phyloP scores from a whole-genome alignment of 176 grass and related monocot genomes.

The Zea luxurians region DNA sequence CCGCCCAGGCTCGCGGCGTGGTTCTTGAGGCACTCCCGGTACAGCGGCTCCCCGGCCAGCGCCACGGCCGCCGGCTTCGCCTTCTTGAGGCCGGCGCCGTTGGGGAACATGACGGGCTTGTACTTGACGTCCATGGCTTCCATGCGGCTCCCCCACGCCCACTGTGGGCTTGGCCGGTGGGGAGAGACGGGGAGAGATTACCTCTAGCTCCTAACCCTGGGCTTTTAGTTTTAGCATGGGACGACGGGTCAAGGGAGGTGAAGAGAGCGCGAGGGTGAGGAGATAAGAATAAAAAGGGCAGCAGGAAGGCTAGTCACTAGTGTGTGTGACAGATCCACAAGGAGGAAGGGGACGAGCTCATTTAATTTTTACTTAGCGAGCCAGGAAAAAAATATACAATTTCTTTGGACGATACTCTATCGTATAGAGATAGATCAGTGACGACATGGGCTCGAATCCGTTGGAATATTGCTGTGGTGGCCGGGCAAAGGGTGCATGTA shows the following conservation, averaged over 20 bases:
- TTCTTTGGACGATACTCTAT: not conserved
- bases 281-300: slow-evolving; percentile 47
- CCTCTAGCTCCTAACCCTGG: slow-evolving; percentile 33
- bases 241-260: slow-evolving; percentile 35
- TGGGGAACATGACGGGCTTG: slow-evolving; percentile 59
- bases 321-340: not conserved
- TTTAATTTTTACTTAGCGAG: slow-evolving; percentile 14
- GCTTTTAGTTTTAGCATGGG: slow-evolving; percentile 33
- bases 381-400: not conserved
- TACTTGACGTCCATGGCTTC: slow-evolving; percentile 62
- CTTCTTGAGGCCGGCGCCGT: slow-evolving; percentile 74
- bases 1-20: slow-evolving; percentile 86
- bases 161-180: slow-evolving; percentile 12
- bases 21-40: slow-evolving; percentile 97
- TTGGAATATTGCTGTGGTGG: slow-evolving; percentile 1
- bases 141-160: slow-evolving; percentile 24
- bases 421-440: slow-evolving; percentile 18
- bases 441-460: slow-evolving; percentile 20
- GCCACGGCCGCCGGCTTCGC: slow-evolving; percentile 36
- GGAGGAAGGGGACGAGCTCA: not conserved
- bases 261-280: slow-evolving; percentile 26
- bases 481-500: not conserved
- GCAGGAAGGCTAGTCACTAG: not conserved
- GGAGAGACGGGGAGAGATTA: not conserved
- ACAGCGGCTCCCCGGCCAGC: slow-evolving; percentile 36